A percentile compares a stretch with the other conserved stretches of the same genome.
Evolutionary conservation across 164 flowering plant species (phyloP).

Genomic region (Vitis vinifera): DNA sequence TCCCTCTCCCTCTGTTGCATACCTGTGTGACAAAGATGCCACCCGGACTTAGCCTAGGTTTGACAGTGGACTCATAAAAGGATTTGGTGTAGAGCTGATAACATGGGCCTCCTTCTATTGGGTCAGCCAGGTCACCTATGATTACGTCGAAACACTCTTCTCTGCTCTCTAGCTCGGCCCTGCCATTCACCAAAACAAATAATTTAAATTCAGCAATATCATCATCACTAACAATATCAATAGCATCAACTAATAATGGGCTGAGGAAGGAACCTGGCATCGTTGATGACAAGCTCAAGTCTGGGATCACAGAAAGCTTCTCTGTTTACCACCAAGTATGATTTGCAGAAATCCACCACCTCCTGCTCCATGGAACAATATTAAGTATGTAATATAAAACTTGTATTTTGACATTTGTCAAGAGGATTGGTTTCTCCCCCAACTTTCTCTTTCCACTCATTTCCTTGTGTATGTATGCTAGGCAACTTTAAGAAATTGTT

Average conservation of each 20-base stretch:
- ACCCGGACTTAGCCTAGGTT: slow-evolving; percentile 62
- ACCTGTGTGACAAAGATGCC: slow-evolving; percentile 97
- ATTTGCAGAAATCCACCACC: slow-evolving; percentile 90
- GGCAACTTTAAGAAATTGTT: not conserved
- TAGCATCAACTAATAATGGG: no score
- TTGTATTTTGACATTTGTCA: no score
- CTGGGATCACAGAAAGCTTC: slow-evolving; percentile 80
- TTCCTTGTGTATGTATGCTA: not conserved
- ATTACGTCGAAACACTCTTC: slow-evolving; percentile 76
- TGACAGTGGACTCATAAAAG: slow-evolving; percentile 72
- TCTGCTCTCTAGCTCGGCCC: slow-evolving; percentile 72
- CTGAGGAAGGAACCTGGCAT: slow-evolving; percentile 52
- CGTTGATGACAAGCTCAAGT: slow-evolving; percentile 85
- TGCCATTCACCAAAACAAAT: slow-evolving; percentile 17
- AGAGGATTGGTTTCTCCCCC: no score
- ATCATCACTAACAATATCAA: not conserved
- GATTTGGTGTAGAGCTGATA: slow-evolving; percentile 95
- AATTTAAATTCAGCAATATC: not conserved
- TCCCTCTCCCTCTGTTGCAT: not conserved
- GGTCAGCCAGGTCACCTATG: slow-evolving; percentile 91
- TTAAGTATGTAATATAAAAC: no score
- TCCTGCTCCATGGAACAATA: slow-evolving; percentile 43
- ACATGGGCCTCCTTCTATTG: slow-evolving; percentile 95
- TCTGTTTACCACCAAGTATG: slow-evolving; percentile 63
- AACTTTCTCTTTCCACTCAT: no score